Evolutionary conservation across 768 basidiomycete species (phyloP).

Genomic region (Daedaleopsis nitida): DNA sequence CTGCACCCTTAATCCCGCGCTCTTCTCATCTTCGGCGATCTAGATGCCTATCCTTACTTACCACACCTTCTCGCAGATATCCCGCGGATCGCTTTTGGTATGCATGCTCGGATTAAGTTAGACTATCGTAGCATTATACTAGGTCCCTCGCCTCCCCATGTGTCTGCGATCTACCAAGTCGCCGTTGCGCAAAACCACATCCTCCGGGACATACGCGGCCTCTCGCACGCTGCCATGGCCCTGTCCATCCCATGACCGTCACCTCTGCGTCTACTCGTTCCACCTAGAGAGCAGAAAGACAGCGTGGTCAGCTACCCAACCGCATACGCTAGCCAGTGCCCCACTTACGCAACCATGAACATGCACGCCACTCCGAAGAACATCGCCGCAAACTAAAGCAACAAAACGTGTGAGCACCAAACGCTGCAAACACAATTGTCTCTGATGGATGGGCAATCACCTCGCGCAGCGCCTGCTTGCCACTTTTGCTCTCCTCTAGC

Average conservation of each 20-base stretch:
- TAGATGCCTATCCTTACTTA: conserved; percentile 10
- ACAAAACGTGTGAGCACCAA: conserved; percentile 7
- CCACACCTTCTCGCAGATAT: conserved; percentile 4
- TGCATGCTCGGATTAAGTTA: conserved; percentile 8
- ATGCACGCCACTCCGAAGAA: conserved; percentile 88
- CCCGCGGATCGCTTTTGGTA: conserved; percentile 3
- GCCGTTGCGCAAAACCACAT: not conserved
- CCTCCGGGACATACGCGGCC: not conserved
- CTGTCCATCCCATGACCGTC: conserved; percentile 14
- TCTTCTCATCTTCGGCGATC: conserved; percentile 14
- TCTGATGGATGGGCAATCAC: conserved; percentile 40
- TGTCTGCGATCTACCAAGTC: not conserved
- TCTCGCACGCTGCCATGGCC: conserved; percentile 13
- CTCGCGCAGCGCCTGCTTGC: conserved; percentile 88
- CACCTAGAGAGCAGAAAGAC: conserved; percentile 48
- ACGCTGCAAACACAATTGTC: not conserved
- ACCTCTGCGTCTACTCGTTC: conserved; percentile 59
- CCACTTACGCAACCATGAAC: conserved; percentile 86
- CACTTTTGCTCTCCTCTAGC: conserved; percentile 85
- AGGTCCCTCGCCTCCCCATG: not conserved
- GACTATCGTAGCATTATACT: not conserved
- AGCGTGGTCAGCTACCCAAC: conserved; percentile 15
- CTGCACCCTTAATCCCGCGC: not conserved
- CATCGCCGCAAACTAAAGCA: conserved; percentile 83
- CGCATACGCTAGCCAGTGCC: not conserved